Conservation (phyloP, 2,329 filamentous ascomycete species). For the Botrytis deweyae region DNA sequence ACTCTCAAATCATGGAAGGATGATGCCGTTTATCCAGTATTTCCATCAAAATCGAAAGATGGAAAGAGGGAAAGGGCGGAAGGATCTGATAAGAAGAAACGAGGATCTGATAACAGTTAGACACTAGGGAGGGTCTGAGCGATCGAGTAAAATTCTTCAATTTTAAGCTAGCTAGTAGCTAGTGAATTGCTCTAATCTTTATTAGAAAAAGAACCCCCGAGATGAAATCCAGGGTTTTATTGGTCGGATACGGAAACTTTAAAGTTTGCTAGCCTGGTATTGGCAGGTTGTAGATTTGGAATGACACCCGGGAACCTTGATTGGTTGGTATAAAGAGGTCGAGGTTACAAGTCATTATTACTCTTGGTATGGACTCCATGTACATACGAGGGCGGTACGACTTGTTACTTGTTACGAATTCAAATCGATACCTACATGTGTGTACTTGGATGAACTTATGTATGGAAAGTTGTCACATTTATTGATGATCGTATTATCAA, state of each 20-base stretch:
- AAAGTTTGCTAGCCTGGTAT: not conserved
- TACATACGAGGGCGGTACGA: not conserved
- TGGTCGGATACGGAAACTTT: not conserved
- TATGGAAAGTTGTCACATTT: no score
- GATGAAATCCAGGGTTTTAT: not conserved
- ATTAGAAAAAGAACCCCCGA: not conserved
- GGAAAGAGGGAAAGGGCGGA: not conserved
- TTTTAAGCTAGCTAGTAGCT: not conserved
- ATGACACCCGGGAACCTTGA: conserved; percentile 1
- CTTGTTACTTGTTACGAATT: not conserved
- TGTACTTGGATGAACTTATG: not conserved
- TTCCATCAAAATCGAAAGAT: not conserved
- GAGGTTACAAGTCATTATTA: not conserved
- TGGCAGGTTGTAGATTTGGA: not conserved
- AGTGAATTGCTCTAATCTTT: not conserved
- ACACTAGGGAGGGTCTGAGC: not conserved
- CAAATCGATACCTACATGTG: not conserved
- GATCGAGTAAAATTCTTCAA: not conserved
- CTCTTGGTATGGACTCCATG: not conserved
- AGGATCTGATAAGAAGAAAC: not conserved
- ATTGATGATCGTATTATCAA: no score
- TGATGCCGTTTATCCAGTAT: not conserved
- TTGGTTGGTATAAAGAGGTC: not conserved
- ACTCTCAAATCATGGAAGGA: not conserved
- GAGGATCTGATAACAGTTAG: conserved; percentile 22